These are phyloP conservation scores for Saussurea involucrata DNA, from an alignment of 129 eudicot genomes.

Conservation along the genomic window DNA sequence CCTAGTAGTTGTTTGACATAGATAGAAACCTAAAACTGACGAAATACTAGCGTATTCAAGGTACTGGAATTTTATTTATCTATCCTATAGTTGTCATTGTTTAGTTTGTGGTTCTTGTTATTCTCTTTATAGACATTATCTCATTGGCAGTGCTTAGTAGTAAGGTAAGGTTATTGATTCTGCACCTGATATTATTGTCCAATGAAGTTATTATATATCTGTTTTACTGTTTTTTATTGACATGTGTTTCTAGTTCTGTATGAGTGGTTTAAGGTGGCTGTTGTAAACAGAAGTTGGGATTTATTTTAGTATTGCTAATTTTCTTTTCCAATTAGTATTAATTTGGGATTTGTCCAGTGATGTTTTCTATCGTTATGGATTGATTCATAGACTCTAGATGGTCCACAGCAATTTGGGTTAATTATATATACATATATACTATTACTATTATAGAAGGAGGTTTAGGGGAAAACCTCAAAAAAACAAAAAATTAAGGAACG, in stretches of 20 bases:
- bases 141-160: not conserved
- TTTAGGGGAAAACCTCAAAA: too few species aligned
- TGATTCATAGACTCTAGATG: too few species aligned
- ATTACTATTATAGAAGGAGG: too few species aligned
- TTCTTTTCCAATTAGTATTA: not conserved
- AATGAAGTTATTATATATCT: not conserved
- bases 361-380: too few species aligned
- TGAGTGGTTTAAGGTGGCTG: not conserved
- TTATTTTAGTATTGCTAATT: not conserved
- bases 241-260: not conserved
- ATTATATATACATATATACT: too few species aligned
- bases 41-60: not conserved
- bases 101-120: not conserved
- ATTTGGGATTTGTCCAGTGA: not conserved
- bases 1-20: not conserved
- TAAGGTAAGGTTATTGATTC: not conserved
- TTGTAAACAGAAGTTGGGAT: not conserved
- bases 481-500: too few species aligned
- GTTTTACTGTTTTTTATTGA: not conserved
- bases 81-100: not conserved
- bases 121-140: not conserved
- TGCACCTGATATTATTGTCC: not conserved
- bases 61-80: not conserved
- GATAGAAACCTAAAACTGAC: not conserved
- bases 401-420: too few species aligned